Evolutionary conservation across 2,329 filamentous ascomycete genomes (phyloP).

Genomic region (Beauveria sp.): DNA sequence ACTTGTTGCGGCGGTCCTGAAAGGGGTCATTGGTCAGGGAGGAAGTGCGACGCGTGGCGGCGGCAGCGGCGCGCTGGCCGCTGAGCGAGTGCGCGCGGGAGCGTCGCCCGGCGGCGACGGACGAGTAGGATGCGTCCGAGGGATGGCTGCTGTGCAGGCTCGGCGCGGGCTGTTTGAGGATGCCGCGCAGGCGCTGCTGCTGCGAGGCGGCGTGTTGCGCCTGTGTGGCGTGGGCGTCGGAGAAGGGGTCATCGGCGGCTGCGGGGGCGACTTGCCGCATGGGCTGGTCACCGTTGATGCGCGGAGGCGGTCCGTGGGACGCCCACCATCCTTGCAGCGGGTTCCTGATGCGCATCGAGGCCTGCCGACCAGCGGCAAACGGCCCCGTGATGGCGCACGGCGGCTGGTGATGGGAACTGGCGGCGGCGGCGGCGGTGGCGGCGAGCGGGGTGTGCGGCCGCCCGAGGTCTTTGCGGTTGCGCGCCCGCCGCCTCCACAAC

Average conservation of each 20-base stretch:
- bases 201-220: conserved; percentile 11
- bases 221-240: conserved; percentile 37
- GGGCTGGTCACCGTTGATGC: neutral
- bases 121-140: conserved; percentile 25
- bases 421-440: neutral
- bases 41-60: conserved; percentile 14
- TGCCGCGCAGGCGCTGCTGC: conserved; percentile 20
- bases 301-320: neutral
- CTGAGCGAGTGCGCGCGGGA: conserved; percentile 40
- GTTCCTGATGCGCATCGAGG: neutral
- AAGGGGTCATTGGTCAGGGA: conserved; percentile 34
- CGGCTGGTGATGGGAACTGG: neutral
- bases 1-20: conserved; percentile 43
- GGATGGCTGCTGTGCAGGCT: conserved; percentile 24
- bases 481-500: conserved; percentile 38
- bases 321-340: conserved; percentile 4
- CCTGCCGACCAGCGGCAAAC: conserved; percentile 4
- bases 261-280: too few relatives aligned
- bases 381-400: neutral
- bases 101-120: conserved; percentile 23
- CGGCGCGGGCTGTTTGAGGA: conserved; percentile 24
- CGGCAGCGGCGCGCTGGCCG: conserved; percentile 19
- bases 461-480: conserved; percentile 26
- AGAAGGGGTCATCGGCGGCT: conserved; percentile 36
- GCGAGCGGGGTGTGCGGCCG: neutral